Evolutionary conservation across 2,329 filamentous ascomycete genomes (phyloP), one percentile per base, ranked within the genome.

Genomic region (Cladosporium austrohemisphaericum): DNA sequence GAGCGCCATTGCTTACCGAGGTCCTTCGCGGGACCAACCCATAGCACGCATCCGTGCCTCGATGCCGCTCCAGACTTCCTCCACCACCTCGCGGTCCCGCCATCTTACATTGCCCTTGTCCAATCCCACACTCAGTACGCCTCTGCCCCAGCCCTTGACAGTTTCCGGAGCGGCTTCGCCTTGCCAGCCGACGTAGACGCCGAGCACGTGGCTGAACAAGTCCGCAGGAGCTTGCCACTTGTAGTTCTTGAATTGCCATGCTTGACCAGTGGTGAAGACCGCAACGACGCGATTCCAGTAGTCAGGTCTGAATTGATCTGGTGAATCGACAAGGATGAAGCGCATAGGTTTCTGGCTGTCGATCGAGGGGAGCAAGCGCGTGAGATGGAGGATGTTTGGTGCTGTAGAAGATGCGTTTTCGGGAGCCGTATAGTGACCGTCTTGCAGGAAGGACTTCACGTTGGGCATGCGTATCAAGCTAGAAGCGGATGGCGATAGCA

Each of bases 191-290:
- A 98, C 83, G 63, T 88, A 95, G 41, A 98, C 75, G 49, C 93
- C 93, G 11, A 89, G 76, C 2, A 89, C 87, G 63, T 96, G 88
- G 57, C 83, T 82, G 73, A 98, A 98, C 41, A 98, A 76, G 64
- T 97, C 93, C 11, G 83, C 79, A 0, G 93, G 88, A 49, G 86
- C 85, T 58, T 85, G 85, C 89, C 93, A 98, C 70, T 95, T 95
- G 79, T 98, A 98, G 58, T 83, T 87, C 72, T 96, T 95, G 74
- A 98, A 98, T 71, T 98, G 93, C 93, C 93, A 98, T 8, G 86
- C 84, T 72, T 98, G 93, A 26, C 93, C 93, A 0, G 93, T 98
- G 0, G 93, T 98, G 72, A 98, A 97, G 50, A 98, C 91, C 10
- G 88, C 93, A 1, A 96, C 93, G 5, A 98, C 86, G 44, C 91